Base-by-base conservation (phyloP, 495 filamentous ascomycete genomes). In the Aspergillus kassunensis region DNA sequence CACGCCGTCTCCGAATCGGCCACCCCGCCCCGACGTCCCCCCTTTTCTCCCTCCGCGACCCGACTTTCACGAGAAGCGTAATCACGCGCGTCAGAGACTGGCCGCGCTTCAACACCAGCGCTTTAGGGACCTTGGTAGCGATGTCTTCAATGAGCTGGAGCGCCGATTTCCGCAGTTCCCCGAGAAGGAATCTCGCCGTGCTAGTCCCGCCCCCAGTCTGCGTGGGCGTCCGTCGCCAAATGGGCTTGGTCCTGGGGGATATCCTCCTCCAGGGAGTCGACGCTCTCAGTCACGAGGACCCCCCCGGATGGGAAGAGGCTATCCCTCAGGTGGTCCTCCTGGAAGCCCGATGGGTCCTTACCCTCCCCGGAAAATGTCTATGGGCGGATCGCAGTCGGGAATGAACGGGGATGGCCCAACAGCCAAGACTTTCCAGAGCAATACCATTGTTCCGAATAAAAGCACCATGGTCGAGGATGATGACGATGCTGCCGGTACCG, bases 401-500 rank as follows among this genome's bases (percentile, higher is more conserved):
- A 55, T 63, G 53, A 74, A 73, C 52, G 71, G 73, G n/a, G 71
- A 72, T 15, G 70, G 67, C 3, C 93, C 91, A 1, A 80, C 86
- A 36, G 84, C 89, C 13, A 96, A 95, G 58, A 88, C 89, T 34
- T 96, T 95, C 56, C 92, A 97, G 68, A 91, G 88, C 62, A 97
- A 93, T 60, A 96, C 89, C 0, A 95, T 97, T 54, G 85, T 97
- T 20, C 95, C 93, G 6, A 97, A 96, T 59, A 98, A 97, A 69
- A 95, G 92, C 58, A 97, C 90, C 0, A 90, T 98, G 87, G 87
- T 97, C 13, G 93, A 98, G 65, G 93, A 98, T 67, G 93, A 96
- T 55, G 91, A 95, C 55, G 87, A 91, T 58, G 73, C 70, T 49
- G 77, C 69, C 42, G 75, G 74, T 1, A 64, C 58, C 12, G 80